Base-by-base conservation (phyloP, 768 basidiomycete genomes). In the Termitomyces sp. region DNA sequence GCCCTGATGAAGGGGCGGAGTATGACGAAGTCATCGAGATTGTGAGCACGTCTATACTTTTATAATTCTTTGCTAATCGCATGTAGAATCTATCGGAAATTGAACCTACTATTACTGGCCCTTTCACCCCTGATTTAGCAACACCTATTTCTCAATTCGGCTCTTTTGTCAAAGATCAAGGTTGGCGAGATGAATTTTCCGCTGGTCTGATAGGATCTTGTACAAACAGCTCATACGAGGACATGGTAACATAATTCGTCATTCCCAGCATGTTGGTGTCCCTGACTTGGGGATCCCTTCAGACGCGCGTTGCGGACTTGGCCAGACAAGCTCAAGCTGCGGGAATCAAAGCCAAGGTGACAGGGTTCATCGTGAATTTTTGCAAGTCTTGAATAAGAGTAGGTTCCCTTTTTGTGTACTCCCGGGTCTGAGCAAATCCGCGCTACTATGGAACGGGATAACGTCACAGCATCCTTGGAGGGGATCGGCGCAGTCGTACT, bases 171-270 rank as follows among this genome's bases (percentile, higher is more conserved):
- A 75, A 84, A 68, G 83, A 87, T 61, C 89, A 93, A 70, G 89
- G 89, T 11, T 98, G 95, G 93, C 94, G 93, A 69, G 91, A 94
- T 66, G 88, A 92, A 68, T 75, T 98, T 51, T 89, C 94, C 11
- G 96, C 94, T 23, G 84, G 80, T 50, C 79, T 99, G 28, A 99
- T 99, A 66, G 97, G 97, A 23, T 97, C 94, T n/a, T 99, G 97
- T 71, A 99, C 97, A 31, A 99, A 99, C 70, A 97, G 94, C 57
- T 97, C 94, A 5, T 99, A 98, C 67, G 92, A 96, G 69, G 92
- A 94, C 67, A 87, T 94, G 92, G 91, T 91, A 17, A 49, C 10
- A 58, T 11, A 55, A 42, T n/a, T 33, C 37, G 44, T 38, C 10
- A 50, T 42, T 52, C 54, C 37, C 21, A 53, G 41, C 37, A 9